Base-by-base conservation (phyloP, 1,284 basidiomycete species). In the Papiliotrema fonsecae region DNA sequence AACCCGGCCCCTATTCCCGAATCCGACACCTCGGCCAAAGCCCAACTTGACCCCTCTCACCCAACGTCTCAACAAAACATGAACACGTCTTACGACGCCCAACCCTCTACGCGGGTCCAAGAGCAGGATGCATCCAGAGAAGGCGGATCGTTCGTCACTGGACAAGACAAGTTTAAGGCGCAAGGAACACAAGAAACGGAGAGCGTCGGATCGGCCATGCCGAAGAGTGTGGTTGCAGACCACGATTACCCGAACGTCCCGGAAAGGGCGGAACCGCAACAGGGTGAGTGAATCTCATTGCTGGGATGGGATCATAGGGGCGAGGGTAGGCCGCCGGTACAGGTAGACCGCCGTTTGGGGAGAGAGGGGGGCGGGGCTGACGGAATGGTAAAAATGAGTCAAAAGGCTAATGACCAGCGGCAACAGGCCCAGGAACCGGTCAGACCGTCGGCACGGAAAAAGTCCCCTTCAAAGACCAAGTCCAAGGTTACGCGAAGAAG, bases 401-500 rank as follows among this genome's bases (percentile, higher is more conserved):
- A 28, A 14, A 24, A 37, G 3, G 27, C 25, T 42, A 21, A 36
- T 9, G 6, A 11, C 4, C 43, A 67, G 63, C 63, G 25, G 61
- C 60, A 3, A 65, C 65, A 3, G 61, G 51, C 2, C 65, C 65
- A 34, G 63, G 63, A 24, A 41, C 52, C 11, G 65, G 65, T 0
- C 51, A 51, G 3, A 38, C 53, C 6, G 54, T 58, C 9, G 54
- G 25, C 2, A n/a, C 31, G 16, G 50, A 63, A 10, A 58, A 65
- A 42, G 30, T 64, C 5, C 53, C 62, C 11, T 69, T 69, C 53
- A 69, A 69, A 48, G 65, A 69, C 42, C 64, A 67, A 53, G 67
- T 66, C 42, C 62, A 65, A 39, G 68, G 68, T 2, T 70, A 64
- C 54, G 68, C 68, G 18, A 70, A 70, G 52, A 64, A 65, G 51